These are phyloP conservation scores for Torrubiella hemipterigena DNA, from an alignment of 2,329 filamentous ascomycete genomes.

Conservation along the genomic window DNA sequence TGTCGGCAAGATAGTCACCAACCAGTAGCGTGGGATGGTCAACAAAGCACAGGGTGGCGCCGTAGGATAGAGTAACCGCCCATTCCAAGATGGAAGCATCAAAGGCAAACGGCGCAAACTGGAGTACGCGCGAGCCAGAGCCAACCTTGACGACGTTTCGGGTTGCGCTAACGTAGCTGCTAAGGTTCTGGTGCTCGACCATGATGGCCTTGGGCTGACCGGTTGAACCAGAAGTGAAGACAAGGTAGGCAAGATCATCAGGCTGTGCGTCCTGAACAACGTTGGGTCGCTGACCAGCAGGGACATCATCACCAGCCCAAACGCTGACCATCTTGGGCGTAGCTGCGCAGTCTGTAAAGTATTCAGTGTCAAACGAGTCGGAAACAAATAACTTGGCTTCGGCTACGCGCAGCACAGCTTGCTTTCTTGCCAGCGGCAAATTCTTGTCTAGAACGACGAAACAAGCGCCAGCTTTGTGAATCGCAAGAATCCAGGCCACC, in stretches of 20 bases:
- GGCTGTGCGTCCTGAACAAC: background rate
- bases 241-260: background rate
- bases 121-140: conserved; percentile 3
- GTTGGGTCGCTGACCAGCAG: background rate
- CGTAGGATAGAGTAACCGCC: conserved; percentile 2
- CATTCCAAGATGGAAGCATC: conserved; percentile 5
- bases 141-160: background rate
- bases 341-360: background rate
- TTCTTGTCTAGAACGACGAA: conserved; percentile 1
- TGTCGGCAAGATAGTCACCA: conserved; percentile 3
- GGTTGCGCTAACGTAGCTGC: conserved; percentile 3
- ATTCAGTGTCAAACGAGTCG: background rate
- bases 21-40: conserved; percentile 1
- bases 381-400: conserved; percentile 1
- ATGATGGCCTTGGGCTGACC: conserved; percentile 4
- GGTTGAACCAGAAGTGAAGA: conserved; percentile 4
- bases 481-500: conserved; percentile 1
- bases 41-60: conserved; percentile 3
- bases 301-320: background rate
- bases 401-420: conserved; percentile 2
- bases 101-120: conserved; percentile 4
- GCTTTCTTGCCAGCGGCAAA: conserved; percentile 1
- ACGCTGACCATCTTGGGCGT: background rate
- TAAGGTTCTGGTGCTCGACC: conserved; percentile 2
- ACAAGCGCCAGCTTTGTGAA: conserved; percentile 1